Percentiles rank a stretch among this genome's conserved stretches.
These are phyloP conservation scores for Podochytrium sp. DNA, from an alignment of 192 early-diverging fungal genomes.

Conservation along the genomic window DNA sequence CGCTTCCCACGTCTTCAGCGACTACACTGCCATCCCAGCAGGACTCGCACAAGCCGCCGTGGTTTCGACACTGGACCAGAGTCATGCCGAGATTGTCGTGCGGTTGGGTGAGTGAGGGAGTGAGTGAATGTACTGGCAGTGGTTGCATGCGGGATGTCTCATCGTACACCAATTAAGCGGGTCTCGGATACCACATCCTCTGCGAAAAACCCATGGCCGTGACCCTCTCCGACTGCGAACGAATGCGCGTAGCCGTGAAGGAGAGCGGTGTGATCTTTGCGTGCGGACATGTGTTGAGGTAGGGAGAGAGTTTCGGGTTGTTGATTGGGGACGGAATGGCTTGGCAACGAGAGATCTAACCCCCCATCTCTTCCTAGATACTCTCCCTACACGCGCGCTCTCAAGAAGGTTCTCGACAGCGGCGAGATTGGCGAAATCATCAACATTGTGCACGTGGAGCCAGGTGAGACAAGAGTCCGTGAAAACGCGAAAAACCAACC, in stretches of 20 bases:
- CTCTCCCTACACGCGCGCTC: conserved; percentile 56
- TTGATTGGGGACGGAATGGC: too few species aligned
- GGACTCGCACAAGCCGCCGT: conserved; percentile 27
- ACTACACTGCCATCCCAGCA: conserved; percentile 36
- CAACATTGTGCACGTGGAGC: conserved; percentile 68
- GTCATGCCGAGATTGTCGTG: conserved; percentile 54
- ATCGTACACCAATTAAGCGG: not conserved
- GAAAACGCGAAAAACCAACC: conserved; percentile 5
- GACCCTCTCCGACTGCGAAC: conserved; percentile 50
- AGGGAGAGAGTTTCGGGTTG: too few species aligned
- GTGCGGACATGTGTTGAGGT: conserved; percentile 34
- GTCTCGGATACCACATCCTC: conserved; percentile 60
- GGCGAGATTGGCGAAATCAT: conserved; percentile 61
- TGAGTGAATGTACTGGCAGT: not conserved
- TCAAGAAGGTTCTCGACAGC: conserved; percentile 61
- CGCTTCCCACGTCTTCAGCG: conserved; percentile 46
- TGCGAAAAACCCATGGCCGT: conserved; percentile 73
- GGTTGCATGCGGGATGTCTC: not conserved
- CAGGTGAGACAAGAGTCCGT: too few species aligned
- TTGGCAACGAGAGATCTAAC: not conserved
- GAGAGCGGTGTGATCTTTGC: conserved; percentile 47
- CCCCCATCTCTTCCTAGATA: conserved; percentile 46
- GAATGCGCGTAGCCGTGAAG: conserved; percentile 51
- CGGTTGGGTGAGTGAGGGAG: conserved; percentile 38
- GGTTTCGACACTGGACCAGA: conserved; percentile 51